phyloP scores from a whole-genome alignment of 257 asterid genomes.

The Sherardia arvensis region DNA sequence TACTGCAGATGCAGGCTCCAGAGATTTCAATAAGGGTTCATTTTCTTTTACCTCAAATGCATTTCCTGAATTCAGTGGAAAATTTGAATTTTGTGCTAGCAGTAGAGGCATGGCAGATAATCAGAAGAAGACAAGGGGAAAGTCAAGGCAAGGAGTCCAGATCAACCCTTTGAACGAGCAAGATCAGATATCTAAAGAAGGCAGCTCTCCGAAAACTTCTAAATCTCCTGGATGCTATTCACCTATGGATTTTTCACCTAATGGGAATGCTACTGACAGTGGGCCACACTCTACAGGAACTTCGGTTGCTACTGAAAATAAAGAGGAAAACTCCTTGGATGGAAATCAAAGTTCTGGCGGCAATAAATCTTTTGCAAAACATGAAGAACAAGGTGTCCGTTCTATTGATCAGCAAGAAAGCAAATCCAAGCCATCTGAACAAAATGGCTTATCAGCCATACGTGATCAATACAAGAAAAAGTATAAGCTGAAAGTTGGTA shows the following conservation, averaged over 20 bases:
- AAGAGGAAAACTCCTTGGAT: conserved; percentile 18
- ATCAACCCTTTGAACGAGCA: conserved; percentile 31
- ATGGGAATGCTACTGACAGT: conserved; percentile 24
- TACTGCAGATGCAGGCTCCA: conserved; percentile 26
- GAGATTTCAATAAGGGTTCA: conserved; percentile 27
- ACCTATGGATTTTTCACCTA: conserved; percentile 96
- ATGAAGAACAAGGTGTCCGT: conserved; percentile 17
- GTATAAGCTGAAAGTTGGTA: conserved; percentile 53
- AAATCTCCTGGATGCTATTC: conserved; percentile 60
- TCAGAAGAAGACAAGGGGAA: conserved; percentile 42
- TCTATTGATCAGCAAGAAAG: conserved; percentile 20
- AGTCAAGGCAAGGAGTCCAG: conserved; percentile 33
- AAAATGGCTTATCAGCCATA: conserved; percentile 60
- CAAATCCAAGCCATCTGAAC: conserved; percentile 21
- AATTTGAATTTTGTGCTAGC: conserved; percentile 26
- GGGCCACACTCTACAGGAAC: conserved; percentile 21
- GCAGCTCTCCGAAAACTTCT: conserved; percentile 22
- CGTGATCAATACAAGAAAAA: conserved; percentile 66
- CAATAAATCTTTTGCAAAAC: conserved; percentile 9
- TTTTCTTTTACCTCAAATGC: conserved; percentile 25
- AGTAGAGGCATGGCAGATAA: conserved; percentile 32
- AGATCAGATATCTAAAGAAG: conserved; percentile 22
- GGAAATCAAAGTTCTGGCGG: conserved; percentile 9
- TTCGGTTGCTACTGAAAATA: conserved; percentile 19
- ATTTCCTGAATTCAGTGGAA: conserved; percentile 22